Base-by-base conservation (phyloP, 495 filamentous ascomycete species). In the Oidiodendron maius region DNA sequence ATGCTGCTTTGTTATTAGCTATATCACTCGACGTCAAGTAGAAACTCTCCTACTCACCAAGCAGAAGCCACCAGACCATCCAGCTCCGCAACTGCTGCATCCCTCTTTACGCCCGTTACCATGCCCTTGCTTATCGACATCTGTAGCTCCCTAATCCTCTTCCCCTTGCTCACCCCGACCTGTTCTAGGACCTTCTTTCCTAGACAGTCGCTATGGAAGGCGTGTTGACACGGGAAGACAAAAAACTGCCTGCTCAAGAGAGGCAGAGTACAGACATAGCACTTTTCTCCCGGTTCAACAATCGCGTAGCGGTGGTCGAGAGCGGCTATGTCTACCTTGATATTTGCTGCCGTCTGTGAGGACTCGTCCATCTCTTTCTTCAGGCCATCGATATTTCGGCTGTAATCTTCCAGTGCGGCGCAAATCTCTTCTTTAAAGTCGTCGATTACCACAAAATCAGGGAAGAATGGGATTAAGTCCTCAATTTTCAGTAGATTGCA, bases 351-450 rank as follows among this genome's bases (percentile, higher is more conserved):
- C 22, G 94, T 96, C 18, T 80, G 78, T 9, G 87, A 83, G 5
- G 81, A 84, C 52, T 93, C 91, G 63, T 98, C 94, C 94, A 97
- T 98, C 62, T 97, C 93, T 49, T 84, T 79, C 43, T 90, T 87
- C n/a, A 98, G 69, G 1, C 69, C 73, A 55, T 96, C 91, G 58
- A 98, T 98, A 50, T 87, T 84, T 6, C 86, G 82, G 32, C 80
- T 84, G 66, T 98, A 97, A 21, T 90, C 83, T 65, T 98, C 94
- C 3, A 98, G 72, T 2, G 93, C 93, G 0, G 80, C 72, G 70
- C 93, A 98, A 18, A 98, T 97, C 60, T 97, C 94, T 43, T 95
- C 88, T 63, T 98, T 96, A 73, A 98, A 97, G 65, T 96, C 89
- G 59, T 98, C 93, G 46, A 98, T 96, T 40, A 96, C 84, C n/a